A percentile compares a stretch with the other conserved stretches of the same genome.
Conservation (phyloP, 108 stramenopile species). For the Cyclotella distinguenda region DNA sequence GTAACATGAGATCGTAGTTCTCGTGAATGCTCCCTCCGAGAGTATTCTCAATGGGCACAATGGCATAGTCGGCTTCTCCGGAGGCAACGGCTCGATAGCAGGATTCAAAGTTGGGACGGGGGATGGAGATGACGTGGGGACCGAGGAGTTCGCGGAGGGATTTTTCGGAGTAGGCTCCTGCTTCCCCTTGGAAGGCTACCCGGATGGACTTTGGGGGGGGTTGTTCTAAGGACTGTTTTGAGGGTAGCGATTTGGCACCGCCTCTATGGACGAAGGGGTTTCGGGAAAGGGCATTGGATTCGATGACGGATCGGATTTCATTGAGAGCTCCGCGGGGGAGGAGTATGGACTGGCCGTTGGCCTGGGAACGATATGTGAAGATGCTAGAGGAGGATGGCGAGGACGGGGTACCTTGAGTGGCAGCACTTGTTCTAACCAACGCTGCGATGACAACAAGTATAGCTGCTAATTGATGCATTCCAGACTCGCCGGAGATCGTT, state of each 20-base stretch:
- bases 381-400: slow-evolving; percentile 1
- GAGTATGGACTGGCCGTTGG: slow-evolving; percentile 6
- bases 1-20: slow-evolving; percentile 96
- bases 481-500: too few species aligned
- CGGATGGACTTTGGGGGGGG: slow-evolving; percentile 45
- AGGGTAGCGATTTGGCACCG: background rate
- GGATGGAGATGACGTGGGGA: slow-evolving; percentile 79
- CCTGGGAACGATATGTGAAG: slow-evolving; percentile 10
- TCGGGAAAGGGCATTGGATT: slow-evolving; percentile 6
- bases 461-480: slow-evolving; percentile 1
- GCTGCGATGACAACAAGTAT: background rate
- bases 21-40: slow-evolving; percentile 97
- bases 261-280: slow-evolving; percentile 1
- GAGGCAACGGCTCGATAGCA: slow-evolving; percentile 95
- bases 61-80: slow-evolving; percentile 92
- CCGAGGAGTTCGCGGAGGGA: slow-evolving; percentile 91
- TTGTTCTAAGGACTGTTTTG: background rate
- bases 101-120: slow-evolving; percentile 90
- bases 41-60: slow-evolving; percentile 95
- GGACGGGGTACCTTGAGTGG: background rate
- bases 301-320: slow-evolving; percentile 29
- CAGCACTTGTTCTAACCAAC: background rate
- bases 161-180: slow-evolving; percentile 97
- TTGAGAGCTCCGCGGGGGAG: slow-evolving; percentile 14
- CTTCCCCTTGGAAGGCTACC: slow-evolving; percentile 96